Percentiles rank a stretch among this genome's conserved stretches.
Evolutionary conservation across 2,329 filamentous ascomycete genomes (phyloP).

Genomic region (Iodosphaeria phyllophila): DNA sequence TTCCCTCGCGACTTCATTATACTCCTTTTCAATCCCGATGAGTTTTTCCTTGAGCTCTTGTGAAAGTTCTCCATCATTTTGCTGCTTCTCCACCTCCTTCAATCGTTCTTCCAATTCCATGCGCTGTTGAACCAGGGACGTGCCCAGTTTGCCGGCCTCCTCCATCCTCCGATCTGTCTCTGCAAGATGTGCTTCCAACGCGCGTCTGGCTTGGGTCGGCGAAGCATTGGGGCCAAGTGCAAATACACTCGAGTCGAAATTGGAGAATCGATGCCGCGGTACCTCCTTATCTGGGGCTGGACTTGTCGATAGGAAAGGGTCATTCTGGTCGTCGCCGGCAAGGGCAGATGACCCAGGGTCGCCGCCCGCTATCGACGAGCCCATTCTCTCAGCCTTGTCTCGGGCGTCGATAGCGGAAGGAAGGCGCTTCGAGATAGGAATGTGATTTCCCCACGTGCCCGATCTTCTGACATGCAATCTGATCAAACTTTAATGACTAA

Average conservation of each 20-base stretch:
- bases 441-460: no score
- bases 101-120: conserved; percentile 66
- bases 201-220: conserved; percentile 71
- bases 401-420: no score
- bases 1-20: conserved; percentile 82
- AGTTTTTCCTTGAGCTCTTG: conserved; percentile 71
- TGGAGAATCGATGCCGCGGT: conserved; percentile 53
- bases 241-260: conserved; percentile 67
- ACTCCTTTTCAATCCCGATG: conserved; percentile 78
- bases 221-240: conserved; percentile 60
- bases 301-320: conserved; percentile 36
- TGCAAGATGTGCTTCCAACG: conserved; percentile 75
- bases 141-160: conserved; percentile 73
- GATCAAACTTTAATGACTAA: no score
- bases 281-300: conserved; percentile 17
- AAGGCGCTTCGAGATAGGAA: no score
- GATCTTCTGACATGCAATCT: no score
- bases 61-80: conserved; percentile 60
- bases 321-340: conserved; percentile 18
- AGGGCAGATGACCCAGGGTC: conserved; percentile 11
- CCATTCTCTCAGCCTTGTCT: no score
- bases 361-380: conserved; percentile 17
- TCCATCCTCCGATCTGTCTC: conserved; percentile 86
- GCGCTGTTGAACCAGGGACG: conserved; percentile 71
- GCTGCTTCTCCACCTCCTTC: conserved; percentile 64